Evolutionary conservation across 805 yeast genomes (phyloP).

Genomic region (Priceomyces medius): DNA sequence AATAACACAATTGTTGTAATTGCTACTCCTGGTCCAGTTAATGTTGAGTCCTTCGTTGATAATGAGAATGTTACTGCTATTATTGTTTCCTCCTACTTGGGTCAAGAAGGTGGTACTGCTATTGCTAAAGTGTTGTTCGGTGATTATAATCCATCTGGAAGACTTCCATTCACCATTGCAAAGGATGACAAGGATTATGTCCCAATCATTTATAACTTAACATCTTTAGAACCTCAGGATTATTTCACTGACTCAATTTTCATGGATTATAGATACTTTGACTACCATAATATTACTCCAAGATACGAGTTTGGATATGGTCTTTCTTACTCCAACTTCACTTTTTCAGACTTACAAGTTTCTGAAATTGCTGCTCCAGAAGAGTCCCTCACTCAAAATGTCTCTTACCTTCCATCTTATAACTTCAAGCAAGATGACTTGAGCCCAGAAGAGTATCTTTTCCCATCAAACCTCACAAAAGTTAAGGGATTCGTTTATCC

Average conservation of each 20-base stretch:
- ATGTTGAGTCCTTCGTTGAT: constrained; percentile 4
- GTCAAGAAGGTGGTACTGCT: constrained; percentile 52
- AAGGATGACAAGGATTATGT: constrained; percentile 1
- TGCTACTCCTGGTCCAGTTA: constrained; percentile 2
- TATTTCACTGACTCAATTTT: constrained; percentile 3
- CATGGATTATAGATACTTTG: constrained; percentile 8
- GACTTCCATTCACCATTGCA: constrained; percentile 7
- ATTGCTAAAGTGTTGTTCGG: constrained; percentile 61
- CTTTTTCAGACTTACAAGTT: neutral
- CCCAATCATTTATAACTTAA: constrained; percentile 2
- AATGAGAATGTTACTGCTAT: constrained; percentile 10
- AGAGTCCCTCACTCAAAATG: neutral
- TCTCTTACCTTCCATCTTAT: constrained; percentile 1
- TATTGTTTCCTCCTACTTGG: constrained; percentile 9
- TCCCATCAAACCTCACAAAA: constrained; percentile 3
- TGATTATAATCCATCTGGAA: constrained; percentile 48
- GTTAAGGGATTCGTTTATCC: constrained; percentile 3
- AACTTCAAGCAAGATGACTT: neutral
- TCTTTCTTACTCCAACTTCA: constrained; percentile 10
- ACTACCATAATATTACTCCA: constrained; percentile 9
- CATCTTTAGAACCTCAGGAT: constrained; percentile 2
- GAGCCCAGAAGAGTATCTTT: constrained; percentile 1
- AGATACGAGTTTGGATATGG: constrained; percentile 11
- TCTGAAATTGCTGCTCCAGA: neutral
- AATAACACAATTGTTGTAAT: constrained; percentile 5